Conservation (phyloP, 2,329 filamentous ascomycete genomes). For the Colletotrichum higginsianum region DNA sequence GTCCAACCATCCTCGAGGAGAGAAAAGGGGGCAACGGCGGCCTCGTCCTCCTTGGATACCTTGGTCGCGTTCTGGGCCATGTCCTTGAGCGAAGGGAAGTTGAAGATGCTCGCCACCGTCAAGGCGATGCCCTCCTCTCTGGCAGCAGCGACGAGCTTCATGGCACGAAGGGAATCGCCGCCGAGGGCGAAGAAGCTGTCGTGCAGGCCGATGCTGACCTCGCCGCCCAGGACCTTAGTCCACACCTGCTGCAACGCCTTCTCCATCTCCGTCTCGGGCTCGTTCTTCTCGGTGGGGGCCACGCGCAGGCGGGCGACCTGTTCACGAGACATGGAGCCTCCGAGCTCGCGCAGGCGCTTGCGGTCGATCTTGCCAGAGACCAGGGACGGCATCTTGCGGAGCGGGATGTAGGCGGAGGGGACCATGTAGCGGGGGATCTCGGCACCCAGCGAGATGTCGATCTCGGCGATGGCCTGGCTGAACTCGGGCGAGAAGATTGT, state of each 20-base stretch:
- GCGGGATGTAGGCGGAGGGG: constrained; percentile 62
- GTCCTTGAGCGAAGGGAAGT: constrained; percentile 58
- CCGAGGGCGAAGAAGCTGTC: constrained; percentile 65
- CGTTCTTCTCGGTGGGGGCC: constrained; percentile 50
- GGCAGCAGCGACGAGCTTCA: constrained; percentile 63
- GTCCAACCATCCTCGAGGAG: constrained; percentile 56
- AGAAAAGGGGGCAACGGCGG: constrained; percentile 53
- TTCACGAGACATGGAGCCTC: constrained; percentile 57
- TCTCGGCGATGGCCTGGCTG: constrained; percentile 48
- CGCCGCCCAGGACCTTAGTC: constrained; percentile 54
- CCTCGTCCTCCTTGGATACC: constrained; percentile 40
- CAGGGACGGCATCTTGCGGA: constrained; percentile 61
- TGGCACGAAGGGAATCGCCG: constrained; percentile 67
- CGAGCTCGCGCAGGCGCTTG: constrained; percentile 63
- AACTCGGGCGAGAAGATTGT: constrained; percentile 53
- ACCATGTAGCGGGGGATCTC: constrained; percentile 64
- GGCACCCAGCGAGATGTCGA: constrained; percentile 52
- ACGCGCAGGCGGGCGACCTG: constrained; percentile 55
- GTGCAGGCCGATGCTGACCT: constrained; percentile 52
- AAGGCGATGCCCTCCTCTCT: constrained; percentile 56
- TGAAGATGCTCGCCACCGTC: constrained; percentile 63
- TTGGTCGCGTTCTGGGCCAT: constrained; percentile 58
- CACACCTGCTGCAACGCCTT: constrained; percentile 56
- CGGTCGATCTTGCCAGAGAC: constrained; percentile 66
- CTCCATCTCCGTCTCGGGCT: constrained; percentile 57